A percentile compares a stretch with the other conserved stretches of the same genome.
phyloP scores from a whole-genome alignment of 2,329 filamentous ascomycete genomes.

The Diaporthe vaccinii region DNA sequence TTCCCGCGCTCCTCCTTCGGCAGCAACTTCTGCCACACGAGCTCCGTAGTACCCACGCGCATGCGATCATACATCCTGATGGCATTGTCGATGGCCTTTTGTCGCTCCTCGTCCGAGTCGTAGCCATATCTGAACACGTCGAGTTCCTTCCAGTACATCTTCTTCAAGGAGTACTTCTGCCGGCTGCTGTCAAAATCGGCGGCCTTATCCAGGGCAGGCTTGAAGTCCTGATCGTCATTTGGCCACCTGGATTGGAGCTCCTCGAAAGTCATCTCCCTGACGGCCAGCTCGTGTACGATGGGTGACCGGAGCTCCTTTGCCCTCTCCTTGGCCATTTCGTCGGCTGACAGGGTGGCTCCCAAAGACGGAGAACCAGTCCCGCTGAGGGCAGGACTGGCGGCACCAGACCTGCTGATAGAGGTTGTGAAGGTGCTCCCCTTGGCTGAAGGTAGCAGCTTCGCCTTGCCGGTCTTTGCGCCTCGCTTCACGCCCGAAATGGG shows the following conservation, averaged over 20 bases:
- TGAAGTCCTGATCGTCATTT: slow-evolving; percentile 67
- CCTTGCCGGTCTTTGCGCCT: slow-evolving; percentile 44
- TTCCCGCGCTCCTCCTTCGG: slow-evolving; percentile 70
- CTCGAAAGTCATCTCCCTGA: slow-evolving; percentile 63
- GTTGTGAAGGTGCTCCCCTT: slow-evolving; percentile 58
- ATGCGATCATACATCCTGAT: slow-evolving; percentile 71
- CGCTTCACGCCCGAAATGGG: slow-evolving; percentile 46
- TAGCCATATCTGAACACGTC: slow-evolving; percentile 75
- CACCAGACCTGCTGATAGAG: slow-evolving; percentile 59
- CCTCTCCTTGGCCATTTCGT: slow-evolving; percentile 67
- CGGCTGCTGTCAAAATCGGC: slow-evolving; percentile 63
- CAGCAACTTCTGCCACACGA: slow-evolving; percentile 73
- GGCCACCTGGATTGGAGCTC: slow-evolving; percentile 65
- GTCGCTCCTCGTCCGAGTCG: slow-evolving; percentile 64
- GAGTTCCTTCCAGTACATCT: slow-evolving; percentile 72
- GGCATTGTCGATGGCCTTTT: slow-evolving; percentile 73
- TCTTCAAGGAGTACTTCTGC: slow-evolving; percentile 69
- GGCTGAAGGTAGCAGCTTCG: slow-evolving; percentile 48
- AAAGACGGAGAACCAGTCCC: slow-evolving; percentile 67
- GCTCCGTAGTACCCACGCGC: slow-evolving; percentile 67
- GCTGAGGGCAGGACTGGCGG: slow-evolving; percentile 69
- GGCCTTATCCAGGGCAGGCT: slow-evolving; percentile 68
- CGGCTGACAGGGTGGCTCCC: slow-evolving; percentile 63
- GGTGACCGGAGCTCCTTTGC: slow-evolving; percentile 57
- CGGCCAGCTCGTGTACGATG: slow-evolving; percentile 73